Conservation (phyloP, 2,329 filamentous ascomycete genomes). For the Davidsoniella australis region DNA sequence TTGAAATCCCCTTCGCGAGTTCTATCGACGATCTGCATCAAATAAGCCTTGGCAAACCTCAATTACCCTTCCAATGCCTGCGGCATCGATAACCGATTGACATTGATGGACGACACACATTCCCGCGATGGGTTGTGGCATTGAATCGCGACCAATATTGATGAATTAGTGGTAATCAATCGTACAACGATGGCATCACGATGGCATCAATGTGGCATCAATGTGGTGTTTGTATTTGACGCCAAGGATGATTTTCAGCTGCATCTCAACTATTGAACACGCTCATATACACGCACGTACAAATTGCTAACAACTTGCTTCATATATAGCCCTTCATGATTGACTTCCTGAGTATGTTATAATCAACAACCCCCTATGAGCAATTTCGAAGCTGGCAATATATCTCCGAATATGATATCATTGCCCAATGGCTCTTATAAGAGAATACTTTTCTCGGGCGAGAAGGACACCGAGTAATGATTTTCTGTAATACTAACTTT, state of each 20-base stretch:
- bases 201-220: too few relatives aligned
- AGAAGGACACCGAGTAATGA: background rate
- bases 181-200: too few relatives aligned
- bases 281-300: background rate
- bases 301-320: slow-evolving; percentile 20
- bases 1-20: background rate
- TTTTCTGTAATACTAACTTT: slow-evolving; percentile 15
- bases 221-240: too few relatives aligned
- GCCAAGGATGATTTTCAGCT: too few relatives aligned
- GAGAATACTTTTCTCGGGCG: background rate
- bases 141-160: too few relatives aligned
- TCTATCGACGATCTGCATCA: background rate
- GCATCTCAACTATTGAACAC: too few relatives aligned
- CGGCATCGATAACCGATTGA: too few relatives aligned
- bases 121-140: too few relatives aligned
- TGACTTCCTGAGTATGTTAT: slow-evolving; percentile 92
- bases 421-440: too few relatives aligned
- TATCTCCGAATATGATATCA: background rate
- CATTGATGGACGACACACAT: too few relatives aligned
- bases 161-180: too few relatives aligned
- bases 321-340: slow-evolving; percentile 67
- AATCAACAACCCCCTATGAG: background rate
- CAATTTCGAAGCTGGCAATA: background rate
- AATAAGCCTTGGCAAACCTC: background rate
- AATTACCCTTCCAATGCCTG: background rate